These are phyloP conservation scores for Edaphochlamys debaryana DNA, from an alignment of 139 green algal genomes.

Conservation along the genomic window DNA sequence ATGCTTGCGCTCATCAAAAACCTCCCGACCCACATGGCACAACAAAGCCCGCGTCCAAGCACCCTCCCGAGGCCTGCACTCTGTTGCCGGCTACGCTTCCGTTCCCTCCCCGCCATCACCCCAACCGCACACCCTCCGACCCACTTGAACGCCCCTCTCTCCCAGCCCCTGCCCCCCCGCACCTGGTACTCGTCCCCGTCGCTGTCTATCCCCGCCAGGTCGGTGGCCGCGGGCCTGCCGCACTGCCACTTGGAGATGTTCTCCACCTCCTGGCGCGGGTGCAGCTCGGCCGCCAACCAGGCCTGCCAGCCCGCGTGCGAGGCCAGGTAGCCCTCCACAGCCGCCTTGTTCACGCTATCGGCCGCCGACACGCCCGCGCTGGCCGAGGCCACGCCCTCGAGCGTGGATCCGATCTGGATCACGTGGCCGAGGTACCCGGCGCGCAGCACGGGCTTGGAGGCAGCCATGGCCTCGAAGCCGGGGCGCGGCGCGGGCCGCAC, in stretches of 20 bases:
- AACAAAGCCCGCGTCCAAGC: no score
- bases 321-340: constrained; percentile 53
- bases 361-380: constrained; percentile 20
- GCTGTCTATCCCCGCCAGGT: constrained; percentile 58
- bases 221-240: constrained; percentile 61
- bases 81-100: no score
- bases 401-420: constrained; percentile 76
- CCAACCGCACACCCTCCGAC: no score
- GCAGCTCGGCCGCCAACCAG: constrained; percentile 57
- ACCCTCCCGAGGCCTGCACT: no score
- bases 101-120: no score
- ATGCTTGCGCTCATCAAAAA: no score
- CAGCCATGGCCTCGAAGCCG: constrained; percentile 44
- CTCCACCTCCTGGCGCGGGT: constrained; percentile 60
- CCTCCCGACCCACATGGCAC: no score
- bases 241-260: constrained; percentile 73
- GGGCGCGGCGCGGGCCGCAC: constrained; percentile 56
- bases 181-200: constrained; percentile 72
- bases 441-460: constrained; percentile 58
- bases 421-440: constrained; percentile 90
- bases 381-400: constrained; percentile 27
- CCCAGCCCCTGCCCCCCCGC: no score
- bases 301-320: constrained; percentile 56
- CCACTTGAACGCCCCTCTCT: no score
- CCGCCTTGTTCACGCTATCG: constrained; percentile 15